These are phyloP conservation scores for Irpex lacteus DNA, from an alignment of 1,284 basidiomycete species.

Conservation along the genomic window DNA sequence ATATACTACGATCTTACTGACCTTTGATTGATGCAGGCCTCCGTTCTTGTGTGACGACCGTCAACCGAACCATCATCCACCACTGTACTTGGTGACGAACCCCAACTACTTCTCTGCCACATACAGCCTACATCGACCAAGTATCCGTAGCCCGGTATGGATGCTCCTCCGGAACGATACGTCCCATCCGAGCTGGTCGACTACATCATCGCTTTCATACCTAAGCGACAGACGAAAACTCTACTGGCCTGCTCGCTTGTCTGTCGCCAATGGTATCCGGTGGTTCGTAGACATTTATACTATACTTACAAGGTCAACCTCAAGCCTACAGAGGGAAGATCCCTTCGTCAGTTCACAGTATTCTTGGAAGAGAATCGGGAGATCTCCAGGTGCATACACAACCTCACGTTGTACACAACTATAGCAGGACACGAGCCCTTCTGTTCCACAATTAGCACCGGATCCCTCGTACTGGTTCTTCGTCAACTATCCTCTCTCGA, in stretches of 20 bases:
- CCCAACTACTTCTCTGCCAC: not conserved
- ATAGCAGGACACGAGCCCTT: not conserved
- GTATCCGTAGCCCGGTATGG: not conserved
- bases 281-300: not conserved
- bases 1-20: too few species aligned
- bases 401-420: not conserved
- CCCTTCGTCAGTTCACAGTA: not conserved
- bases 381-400: not conserved
- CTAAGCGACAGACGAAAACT: not conserved
- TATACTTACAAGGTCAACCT: not conserved
- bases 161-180: not conserved
- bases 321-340: not conserved
- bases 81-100: not conserved
- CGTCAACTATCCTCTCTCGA: not conserved
- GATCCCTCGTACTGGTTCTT: not conserved
- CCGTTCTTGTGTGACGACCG: too few species aligned
- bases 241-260: not conserved
- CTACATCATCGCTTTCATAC: not conserved
- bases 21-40: too few species aligned
- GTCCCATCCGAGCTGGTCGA: not conserved
- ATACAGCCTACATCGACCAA: not conserved
- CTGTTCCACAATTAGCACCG: not conserved
- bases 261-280: not conserved
- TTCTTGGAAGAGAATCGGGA: not conserved
- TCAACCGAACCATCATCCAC: too few species aligned